Conservation (phyloP, 2,329 filamentous ascomycete species). For the Domatiomyces catenatus region DNA sequence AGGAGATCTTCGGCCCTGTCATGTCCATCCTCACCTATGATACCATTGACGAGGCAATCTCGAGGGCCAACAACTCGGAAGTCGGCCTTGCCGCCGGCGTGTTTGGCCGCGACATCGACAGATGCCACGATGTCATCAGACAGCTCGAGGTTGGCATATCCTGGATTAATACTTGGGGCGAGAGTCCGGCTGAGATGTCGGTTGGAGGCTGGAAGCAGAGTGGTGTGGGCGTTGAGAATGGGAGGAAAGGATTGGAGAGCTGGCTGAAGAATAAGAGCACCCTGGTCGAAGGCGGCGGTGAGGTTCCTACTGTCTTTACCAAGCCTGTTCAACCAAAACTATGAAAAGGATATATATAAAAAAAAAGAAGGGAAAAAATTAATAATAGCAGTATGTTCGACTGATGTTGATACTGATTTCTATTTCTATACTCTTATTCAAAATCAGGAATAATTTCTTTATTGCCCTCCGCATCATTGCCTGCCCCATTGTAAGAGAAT, state of each 20-base stretch:
- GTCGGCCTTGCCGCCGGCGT: constrained; percentile 73
- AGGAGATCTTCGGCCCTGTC: constrained; percentile 83
- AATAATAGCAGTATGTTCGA: too few species aligned
- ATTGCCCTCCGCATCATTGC: too few species aligned
- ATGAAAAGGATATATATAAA: background rate
- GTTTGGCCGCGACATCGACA: constrained; percentile 59
- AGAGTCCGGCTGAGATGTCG: constrained; percentile 79
- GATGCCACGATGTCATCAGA: constrained; percentile 55
- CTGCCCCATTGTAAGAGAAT: too few species aligned
- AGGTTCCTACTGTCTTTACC: constrained; percentile 56
- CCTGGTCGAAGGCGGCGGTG: constrained; percentile 63
- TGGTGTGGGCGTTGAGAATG: constrained; percentile 77
- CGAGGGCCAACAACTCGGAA: constrained; percentile 59
- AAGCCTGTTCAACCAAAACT: constrained; percentile 28
- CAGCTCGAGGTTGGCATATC: constrained; percentile 71
- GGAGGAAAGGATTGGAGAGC: constrained; percentile 58
- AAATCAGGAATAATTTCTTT: too few species aligned
- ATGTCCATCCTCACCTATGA: constrained; percentile 66
- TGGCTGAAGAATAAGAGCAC: constrained; percentile 84
- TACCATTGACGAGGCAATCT: constrained; percentile 52
- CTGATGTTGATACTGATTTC: too few species aligned
- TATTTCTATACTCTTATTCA: too few species aligned
- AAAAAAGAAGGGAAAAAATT: background rate
- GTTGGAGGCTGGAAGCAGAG: constrained; percentile 88
- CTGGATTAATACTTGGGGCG: constrained; percentile 91